Conservation (phyloP, 805 yeast species). For the Yamadazyma phyllophila region DNA sequence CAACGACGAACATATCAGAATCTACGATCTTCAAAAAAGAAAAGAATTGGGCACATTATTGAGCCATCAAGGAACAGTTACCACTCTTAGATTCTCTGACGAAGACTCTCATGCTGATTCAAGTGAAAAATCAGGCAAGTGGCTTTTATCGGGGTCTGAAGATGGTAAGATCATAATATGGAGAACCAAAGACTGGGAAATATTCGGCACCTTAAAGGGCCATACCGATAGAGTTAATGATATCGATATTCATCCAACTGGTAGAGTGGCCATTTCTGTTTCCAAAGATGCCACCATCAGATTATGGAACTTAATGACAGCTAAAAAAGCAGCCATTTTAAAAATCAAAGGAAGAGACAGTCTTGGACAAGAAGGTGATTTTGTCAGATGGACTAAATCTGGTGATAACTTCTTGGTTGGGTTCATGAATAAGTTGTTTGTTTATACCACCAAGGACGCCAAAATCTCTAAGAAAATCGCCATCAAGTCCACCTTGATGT, state of each 20-base stretch:
- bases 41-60: constrained; percentile 89
- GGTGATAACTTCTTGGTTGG: constrained; percentile 82
- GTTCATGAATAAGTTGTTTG: constrained; percentile 57
- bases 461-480: constrained; percentile 53
- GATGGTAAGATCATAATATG: constrained; percentile 89
- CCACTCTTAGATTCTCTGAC: constrained; percentile 67
- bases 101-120: constrained; percentile 26
- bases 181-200: constrained; percentile 98
- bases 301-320: constrained; percentile 96
- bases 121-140: constrained; percentile 58
- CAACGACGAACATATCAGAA: constrained; percentile 92
- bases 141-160: constrained; percentile 89
- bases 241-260: constrained; percentile 84
- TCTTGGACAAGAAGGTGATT: constrained; percentile 60
- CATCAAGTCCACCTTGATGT: constrained; percentile 62
- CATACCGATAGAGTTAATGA: constrained; percentile 84
- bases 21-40: constrained; percentile 90
- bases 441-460: constrained; percentile 65
- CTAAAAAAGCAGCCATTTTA: constrained; percentile 83
- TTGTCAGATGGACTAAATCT: constrained; percentile 61
- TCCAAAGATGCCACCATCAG: constrained; percentile 81
- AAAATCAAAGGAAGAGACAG: constrained; percentile 70
- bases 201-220: constrained; percentile 83
- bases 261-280: constrained; percentile 85
- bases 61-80: constrained; percentile 86